Conservation (phyloP, 1,284 basidiomycete species). For the Fomitiporia mediterranea region DNA sequence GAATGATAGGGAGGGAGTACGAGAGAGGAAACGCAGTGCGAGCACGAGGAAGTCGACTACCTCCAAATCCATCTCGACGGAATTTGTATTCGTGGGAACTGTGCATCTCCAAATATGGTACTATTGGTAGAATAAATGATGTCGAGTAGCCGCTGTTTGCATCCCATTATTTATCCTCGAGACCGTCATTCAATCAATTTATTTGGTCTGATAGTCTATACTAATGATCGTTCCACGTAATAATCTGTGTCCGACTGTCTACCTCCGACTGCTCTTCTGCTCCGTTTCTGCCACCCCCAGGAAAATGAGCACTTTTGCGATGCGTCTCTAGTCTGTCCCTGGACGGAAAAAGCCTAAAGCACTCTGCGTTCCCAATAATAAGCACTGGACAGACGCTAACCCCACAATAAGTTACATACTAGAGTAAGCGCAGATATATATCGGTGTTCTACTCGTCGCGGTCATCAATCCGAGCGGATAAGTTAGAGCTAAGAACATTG, state of each 20-base stretch:
- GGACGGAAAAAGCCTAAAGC: conserved; percentile 67
- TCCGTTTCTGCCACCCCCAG: conserved; percentile 52
- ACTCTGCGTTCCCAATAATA: conserved; percentile 39
- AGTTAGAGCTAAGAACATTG: no score
- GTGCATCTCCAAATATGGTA: not conserved
- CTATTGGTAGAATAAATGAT: no score
- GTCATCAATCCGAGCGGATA: not conserved
- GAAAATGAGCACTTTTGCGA: conserved; percentile 51
- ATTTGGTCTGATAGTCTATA: not conserved
- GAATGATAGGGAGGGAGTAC: conserved; percentile 15
- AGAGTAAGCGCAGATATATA: conserved; percentile 58
- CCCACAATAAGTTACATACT: conserved; percentile 30
- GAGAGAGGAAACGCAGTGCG: conserved; percentile 3
- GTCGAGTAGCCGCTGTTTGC: no score
- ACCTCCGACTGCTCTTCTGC: not conserved
- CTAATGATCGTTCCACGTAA: conserved; percentile 52
- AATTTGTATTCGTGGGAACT: conserved; percentile 12
- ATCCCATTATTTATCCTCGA: no score
- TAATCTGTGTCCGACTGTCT: conserved; percentile 35
- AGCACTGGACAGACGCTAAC: conserved; percentile 24
- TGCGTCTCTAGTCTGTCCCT: conserved; percentile 65
- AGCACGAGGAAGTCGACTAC: not conserved
- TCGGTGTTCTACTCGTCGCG: conserved; percentile 45
- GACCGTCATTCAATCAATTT: no score
- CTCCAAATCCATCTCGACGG: not conserved